Base-by-base conservation (phyloP, 108 stramenopile genomes). In the Fragilaria crotonensis region DNA sequence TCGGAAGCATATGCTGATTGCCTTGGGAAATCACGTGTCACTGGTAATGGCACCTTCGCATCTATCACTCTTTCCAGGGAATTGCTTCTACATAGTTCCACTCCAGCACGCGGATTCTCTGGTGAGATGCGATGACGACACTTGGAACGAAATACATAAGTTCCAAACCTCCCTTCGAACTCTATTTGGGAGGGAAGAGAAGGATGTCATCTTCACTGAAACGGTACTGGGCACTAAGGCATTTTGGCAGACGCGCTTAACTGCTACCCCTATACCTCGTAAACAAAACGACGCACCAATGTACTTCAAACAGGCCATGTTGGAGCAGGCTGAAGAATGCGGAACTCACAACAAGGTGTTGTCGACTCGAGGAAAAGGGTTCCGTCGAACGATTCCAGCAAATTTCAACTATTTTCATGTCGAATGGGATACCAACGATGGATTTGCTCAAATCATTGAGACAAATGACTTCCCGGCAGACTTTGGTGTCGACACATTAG, bases 291-390 rank as follows among this genome's bases (percentile, higher is more conserved):
- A 92, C 71, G 85, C 80, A 17, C 71, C 77, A 19, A 64, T 91
- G 52, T 88, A 65, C 51, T 88, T 92, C 62, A 72, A 77, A 57
- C 69, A 71, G 17, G 74, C 81, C 4, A 48, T 92, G 66, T 53
- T 54, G 2, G 90, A 92, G 64, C 75, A 80, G 61, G 71, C 81
- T 0, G 79, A 84, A 54, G 90, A 92, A 58, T 84, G 78, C 74
- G 90, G 84, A n/a, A 85, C 82, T 5, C 84, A 87, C 53, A 79
- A 53, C 52, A 81, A 86, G 53, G 36, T 77, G 2, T 59, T 88
- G 57, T 52, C 52, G 17, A 71, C 67, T n/a, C 26, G 52, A 20
- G 48, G 54, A 23, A 85, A 77, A 57, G 80, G 75, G 9, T 57
- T 87, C 7, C 62, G 66, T 31, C 70, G 73, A 52, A 70, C 76